Base-by-base conservation (phyloP, 331 rosid genomes). In the Rhamnella rubrinervis region DNA sequence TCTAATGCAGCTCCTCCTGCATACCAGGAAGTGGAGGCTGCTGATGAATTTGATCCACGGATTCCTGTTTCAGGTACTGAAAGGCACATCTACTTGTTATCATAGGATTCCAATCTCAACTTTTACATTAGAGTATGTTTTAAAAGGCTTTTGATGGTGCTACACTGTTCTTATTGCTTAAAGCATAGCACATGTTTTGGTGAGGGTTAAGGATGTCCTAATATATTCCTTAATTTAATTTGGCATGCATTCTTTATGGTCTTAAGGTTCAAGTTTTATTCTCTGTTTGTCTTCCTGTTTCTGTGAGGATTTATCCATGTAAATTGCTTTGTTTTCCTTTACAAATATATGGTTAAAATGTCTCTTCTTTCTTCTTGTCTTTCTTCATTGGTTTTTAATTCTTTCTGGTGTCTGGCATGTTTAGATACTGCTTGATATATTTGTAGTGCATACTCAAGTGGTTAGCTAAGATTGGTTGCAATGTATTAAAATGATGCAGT, bases 31-130 rank as follows among this genome's bases (percentile, higher is more conserved):
- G 71, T 71, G 63, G 82, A 76, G 76, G 76, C 77, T 67, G 83
- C 59, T 55, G 96, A 92, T 87, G 96, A 92, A 75, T 92, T 92
- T 81, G 98, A 92, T 40, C 96, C 96, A 26, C 95, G 96, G 47
- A 84, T 83, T 81, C 71, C 87, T 28, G 56, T 75, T 76, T 71
- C 91, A 84, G 96, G 98, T 92, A 77, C 18, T 58, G 61, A 59
- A 62, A 62, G 51, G 7, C 53, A 18, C 50, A 46, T 65, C 15
- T 14, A 52, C 55, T 52, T 57, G 53, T 65, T 37, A 49, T 15
- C 37, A 15, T 28, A 26, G 50, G 37, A 8, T 3, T 13, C 72
- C 6, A 53, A 13, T 17, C 14, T 23, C 2, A 28, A 50, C 18
- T 49, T 65, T 58, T 71, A 21, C 52, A 55, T 16, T 11, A 55